Base-by-base conservation (phyloP, 1,284 basidiomycete genomes). In the Apiotrichum gamsii region DNA sequence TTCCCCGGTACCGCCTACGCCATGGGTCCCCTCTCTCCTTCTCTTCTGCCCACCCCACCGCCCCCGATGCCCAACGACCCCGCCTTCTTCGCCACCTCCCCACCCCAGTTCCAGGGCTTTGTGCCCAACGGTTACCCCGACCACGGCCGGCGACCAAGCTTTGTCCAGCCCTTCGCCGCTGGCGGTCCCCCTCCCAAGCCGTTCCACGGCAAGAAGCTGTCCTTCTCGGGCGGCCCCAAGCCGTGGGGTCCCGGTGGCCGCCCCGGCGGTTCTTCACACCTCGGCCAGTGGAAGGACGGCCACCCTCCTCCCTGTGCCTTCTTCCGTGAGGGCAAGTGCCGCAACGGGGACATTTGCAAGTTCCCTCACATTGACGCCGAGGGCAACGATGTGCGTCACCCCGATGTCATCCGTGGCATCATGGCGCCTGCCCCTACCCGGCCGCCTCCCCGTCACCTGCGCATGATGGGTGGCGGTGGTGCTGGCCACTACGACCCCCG, bases 261-360 rank as follows among this genome's bases (percentile, higher is more conserved):
- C n/a, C 35, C 54, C 47, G 53, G 49, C 31, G 39, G 54, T 45
- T 37, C 52, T 47, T 46, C 51, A 35, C 62, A 61, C 47, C 55
- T 63, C 24, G 68, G 67, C 21, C 51, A 55, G 14, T 72, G 70
- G 70, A 72, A 69, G 53, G 68, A 72, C 47, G 70, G 70, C n/a
- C 57, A 61, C 43, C 70, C 70, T 1, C 70, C 70, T 35, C 62
- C 70, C 1, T 72, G 70, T 38, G 66, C 65, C 41, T 72, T 72
- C 54, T 72, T 69, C 60, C 54, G 47, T 15, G 65, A 69, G 52
- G 64, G 57, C 45, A 72, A 72, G 54, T 72, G 70, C 54, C 60
- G 69, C 48, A 72, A 72, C 52, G 67, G 66, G 28, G 68, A 72
- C 41, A 68, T 62, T 57, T 72, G 70, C 60, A 72, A 70, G 56